phyloP scores from a whole-genome alignment of 1,139 yeast species.

The Suzukiozyma palmioleophila region DNA sequence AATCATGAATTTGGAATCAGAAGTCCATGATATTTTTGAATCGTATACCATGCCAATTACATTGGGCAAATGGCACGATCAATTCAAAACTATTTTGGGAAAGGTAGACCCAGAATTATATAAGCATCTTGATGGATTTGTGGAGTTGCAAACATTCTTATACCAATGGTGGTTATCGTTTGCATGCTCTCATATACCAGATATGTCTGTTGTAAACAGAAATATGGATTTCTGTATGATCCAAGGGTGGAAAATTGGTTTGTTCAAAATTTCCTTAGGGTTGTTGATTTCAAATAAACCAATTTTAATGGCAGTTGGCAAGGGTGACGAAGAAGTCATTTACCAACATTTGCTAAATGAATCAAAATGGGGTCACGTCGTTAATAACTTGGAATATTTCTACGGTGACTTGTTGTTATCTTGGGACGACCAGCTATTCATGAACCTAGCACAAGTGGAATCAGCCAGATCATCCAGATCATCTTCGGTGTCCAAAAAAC shows the following conservation, averaged over 20 bases:
- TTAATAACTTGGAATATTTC: constrained; percentile 44
- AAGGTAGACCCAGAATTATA: constrained; percentile 39
- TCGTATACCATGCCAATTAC: constrained; percentile 54
- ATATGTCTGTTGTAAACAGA: constrained; percentile 45
- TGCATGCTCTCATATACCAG: constrained; percentile 59
- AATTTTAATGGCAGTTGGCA: constrained; percentile 43
- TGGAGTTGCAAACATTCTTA: constrained; percentile 44
- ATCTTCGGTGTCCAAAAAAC: not conserved
- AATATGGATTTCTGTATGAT: constrained; percentile 52
- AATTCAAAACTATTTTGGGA: constrained; percentile 45
- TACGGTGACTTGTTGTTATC: constrained; percentile 36
- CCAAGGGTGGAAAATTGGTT: constrained; percentile 63
- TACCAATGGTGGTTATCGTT: constrained; percentile 69
- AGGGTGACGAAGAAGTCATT: constrained; percentile 55
- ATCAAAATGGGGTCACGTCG: constrained; percentile 47
- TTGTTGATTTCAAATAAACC: constrained; percentile 49
- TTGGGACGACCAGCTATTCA: constrained; percentile 33
- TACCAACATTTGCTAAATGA: constrained; percentile 60
- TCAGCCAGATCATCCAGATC: constrained; percentile 3
- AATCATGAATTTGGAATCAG: constrained; percentile 58
- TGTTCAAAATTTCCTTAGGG: constrained; percentile 58
- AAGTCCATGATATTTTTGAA: constrained; percentile 54
- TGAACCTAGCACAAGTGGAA: not conserved
- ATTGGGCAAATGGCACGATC: constrained; percentile 48
- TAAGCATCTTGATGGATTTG: constrained; percentile 39